A percentile compares a stretch with the other conserved stretches of the same genome.
Conservation (phyloP, 345 rosid genomes). For the Citrus medica region DNA sequence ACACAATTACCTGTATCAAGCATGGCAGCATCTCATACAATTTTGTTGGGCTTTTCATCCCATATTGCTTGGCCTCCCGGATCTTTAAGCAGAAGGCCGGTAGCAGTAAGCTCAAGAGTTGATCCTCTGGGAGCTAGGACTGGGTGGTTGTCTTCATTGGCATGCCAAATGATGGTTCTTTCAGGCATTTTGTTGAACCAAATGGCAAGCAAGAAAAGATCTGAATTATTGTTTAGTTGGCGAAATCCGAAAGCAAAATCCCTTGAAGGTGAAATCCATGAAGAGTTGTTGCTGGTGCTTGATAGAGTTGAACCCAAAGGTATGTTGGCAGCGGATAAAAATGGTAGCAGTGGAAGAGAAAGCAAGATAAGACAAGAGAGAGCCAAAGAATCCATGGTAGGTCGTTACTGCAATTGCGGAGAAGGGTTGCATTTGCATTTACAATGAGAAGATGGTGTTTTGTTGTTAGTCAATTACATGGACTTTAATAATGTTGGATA, state of each 20-base stretch:
- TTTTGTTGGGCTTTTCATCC: neutral
- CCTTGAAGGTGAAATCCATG: constrained; percentile 17
- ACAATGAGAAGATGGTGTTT: too few relatives aligned
- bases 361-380: constrained; percentile 2
- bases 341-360: neutral
- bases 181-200: constrained; percentile 32
- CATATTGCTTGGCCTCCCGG: constrained; percentile 7
- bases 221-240: constrained; percentile 9
- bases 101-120: constrained; percentile 13
- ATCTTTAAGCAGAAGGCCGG: constrained; percentile 15
- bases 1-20: constrained; percentile 39
- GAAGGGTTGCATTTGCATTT: too few relatives aligned
- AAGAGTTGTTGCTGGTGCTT: constrained; percentile 5
- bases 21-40: constrained; percentile 15
- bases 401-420: neutral
- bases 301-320: constrained; percentile 6
- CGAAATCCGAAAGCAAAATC: constrained; percentile 29
- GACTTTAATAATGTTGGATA: too few relatives aligned
- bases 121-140: constrained; percentile 20
- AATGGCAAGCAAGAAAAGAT: constrained; percentile 28
- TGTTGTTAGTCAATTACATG: too few relatives aligned
- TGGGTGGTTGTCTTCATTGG: constrained; percentile 14
- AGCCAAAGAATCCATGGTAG: neutral
- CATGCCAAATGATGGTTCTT: constrained; percentile 27
- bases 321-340: constrained; percentile 9